Base-by-base conservation (phyloP, 805 yeast genomes). In the Kockiozyma suomiensis region DNA sequence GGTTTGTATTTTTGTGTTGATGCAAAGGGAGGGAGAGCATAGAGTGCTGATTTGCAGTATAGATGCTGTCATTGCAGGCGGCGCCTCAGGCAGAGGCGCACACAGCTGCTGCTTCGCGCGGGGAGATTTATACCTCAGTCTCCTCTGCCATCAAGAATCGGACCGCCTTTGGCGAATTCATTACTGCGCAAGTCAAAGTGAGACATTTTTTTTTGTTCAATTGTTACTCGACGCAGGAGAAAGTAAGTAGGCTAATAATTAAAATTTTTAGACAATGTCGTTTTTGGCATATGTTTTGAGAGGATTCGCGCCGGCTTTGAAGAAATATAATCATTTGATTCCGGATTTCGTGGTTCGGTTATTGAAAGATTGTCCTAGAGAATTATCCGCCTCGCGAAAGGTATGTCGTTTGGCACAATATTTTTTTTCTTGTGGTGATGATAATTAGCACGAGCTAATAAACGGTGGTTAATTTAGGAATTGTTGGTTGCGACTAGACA, bases 301-400 rank as follows among this genome's bases (percentile, higher is more conserved):
- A 62, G 90, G 96, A 17, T 88, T 85, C 69, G 85, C 96, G 1
- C 82, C 84, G 37, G 85, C 84, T 41, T 79, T 87, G 55, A 81
- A 82, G 58, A 74, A 74, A 41, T 82, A 84, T 66, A 82, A 85
- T 38, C 77, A 76, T 4, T 80, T 82, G 41, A 90, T 94, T 7
- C 99, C 99, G 0, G 96, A 89, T 61, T 82, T 92, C 56, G 88
- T 94, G 41, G 82, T 92, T 56, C 79, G 98, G 65, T 76, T 94
- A 41, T 76, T 94, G 41, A 96, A 92, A 73, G 98, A 96, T 72
- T 94, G 98, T 72, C 99, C 99, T 2, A 85, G 94, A 17, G 98
- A 93, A 70, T 78, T 90, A 50, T 88, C 96, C 3, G 85, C 91
- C 2, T 96, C 97, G 0, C 81, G 98, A 70, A 91, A 92, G 72